Evolutionary conservation across 768 basidiomycete species (phyloP), one percentile per base, ranked within the genome.

Genomic region (Chalciporus chontae): DNA sequence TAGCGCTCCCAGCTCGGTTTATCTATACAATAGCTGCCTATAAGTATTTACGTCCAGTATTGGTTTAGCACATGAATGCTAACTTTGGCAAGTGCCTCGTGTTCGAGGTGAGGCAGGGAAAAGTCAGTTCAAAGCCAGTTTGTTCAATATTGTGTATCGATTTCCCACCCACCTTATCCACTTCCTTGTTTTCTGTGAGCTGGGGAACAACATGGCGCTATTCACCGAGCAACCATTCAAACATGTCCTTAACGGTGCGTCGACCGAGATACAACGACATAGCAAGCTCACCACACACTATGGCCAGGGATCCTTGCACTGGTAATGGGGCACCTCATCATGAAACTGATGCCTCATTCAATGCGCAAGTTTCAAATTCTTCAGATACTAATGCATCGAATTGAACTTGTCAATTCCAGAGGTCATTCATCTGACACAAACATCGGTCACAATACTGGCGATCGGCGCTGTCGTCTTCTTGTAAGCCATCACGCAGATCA

Each of bases 401-500:
- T 32, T 54, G 39, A 66, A 4, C n/a, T 23, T 45, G 49, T 31
- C 36, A 46, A 55, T 48, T 48, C 10, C 51, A 85, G 83, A 80
- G 70, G 77, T 80, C 34, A 69, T 85, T 56, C 81, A 84, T 56
- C 62, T 85, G 61, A 81, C 83, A 45, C 89, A 90, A 65, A 84
- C 83, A n/a, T 78, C 80, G 0, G 81, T 90, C 21, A 84, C 87
- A 13, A 74, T 83, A 38, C 68, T 88, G 19, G 83, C 84, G 26
- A 78, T 90, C 23, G 74, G 74, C n/a, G 76, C 77, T 15, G 66
- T 90, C 53, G 76, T 86, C 55, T 71, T 80, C 61, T 67, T 90
- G 88, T 88, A 51, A 71, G 83, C 71, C 34, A 18, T 34, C 39
- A 29, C 38, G 18, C 23, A 2, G 27, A 31, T 8, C 24, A 27